Evolutionary conservation across 1,284 basidiomycete species (phyloP).

Genomic region (Ustilago hordei): DNA sequence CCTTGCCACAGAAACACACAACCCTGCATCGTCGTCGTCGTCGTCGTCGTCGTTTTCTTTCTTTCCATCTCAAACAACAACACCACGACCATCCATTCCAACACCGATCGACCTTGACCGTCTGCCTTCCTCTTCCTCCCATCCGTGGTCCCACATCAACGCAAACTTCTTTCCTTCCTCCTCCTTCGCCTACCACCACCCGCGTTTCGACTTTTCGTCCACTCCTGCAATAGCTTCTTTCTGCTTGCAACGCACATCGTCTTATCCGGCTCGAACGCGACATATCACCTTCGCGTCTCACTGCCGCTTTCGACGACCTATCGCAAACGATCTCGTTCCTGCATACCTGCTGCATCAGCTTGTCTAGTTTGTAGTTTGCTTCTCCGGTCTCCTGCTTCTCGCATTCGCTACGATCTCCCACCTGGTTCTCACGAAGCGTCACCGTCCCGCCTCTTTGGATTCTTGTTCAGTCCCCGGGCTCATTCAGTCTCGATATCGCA

Average conservation of each 20-base stretch:
- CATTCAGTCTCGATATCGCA: slow-evolving; percentile 1
- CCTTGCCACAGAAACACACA: slow-evolving; percentile 10
- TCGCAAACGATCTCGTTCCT: not conserved
- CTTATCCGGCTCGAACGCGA: not conserved
- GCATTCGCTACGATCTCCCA: not conserved
- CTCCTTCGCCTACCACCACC: not conserved
- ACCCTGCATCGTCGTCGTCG: not conserved
- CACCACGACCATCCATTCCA: slow-evolving; percentile 19
- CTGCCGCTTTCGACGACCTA: slow-evolving; percentile 2
- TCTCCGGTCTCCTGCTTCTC: not conserved
- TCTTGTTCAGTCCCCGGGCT: not conserved
- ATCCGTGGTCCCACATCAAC: slow-evolving; percentile 3
- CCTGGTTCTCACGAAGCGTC: not conserved
- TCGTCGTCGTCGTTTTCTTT: slow-evolving; percentile 13
- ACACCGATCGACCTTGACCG: slow-evolving; percentile 4
- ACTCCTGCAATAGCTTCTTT: slow-evolving; percentile 15
- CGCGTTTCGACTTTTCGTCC: not conserved
- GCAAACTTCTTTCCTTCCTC: slow-evolving; percentile 2
- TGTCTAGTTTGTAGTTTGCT: slow-evolving; percentile 2
- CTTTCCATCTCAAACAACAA: slow-evolving; percentile 6
- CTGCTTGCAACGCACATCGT: slow-evolving; percentile 7
- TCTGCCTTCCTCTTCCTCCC: slow-evolving; percentile 33
- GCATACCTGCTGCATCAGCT: slow-evolving; percentile 5
- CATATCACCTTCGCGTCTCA: not conserved
- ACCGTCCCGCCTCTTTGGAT: not conserved